Evolutionary conservation across 306 rosid species (phyloP).

Genomic region (Abrus precatorius): DNA sequence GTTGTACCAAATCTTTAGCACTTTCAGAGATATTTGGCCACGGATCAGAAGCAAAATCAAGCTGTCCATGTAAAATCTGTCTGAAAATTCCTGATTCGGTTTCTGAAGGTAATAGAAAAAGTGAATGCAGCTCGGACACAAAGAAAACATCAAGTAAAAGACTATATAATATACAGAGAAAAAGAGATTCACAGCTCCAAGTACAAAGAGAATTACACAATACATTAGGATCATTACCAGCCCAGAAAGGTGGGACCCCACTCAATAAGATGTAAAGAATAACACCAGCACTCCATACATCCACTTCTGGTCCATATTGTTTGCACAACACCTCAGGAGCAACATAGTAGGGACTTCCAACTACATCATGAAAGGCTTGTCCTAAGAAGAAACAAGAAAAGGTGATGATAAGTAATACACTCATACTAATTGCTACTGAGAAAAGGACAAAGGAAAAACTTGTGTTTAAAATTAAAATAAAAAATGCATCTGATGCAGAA

Average conservation of each 20-base stretch:
- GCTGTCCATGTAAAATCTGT: conserved; percentile 74
- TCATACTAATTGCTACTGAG: neutral
- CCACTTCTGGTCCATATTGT: conserved; percentile 84
- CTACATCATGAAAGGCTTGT: conserved; percentile 73
- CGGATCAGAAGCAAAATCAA: conserved; percentile 83
- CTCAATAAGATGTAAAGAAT: conserved; percentile 88
- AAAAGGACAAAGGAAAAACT: neutral
- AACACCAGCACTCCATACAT: conserved; percentile 98
- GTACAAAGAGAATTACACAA: conserved; percentile 17
- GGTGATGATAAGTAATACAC: neutral
- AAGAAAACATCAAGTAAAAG: conserved; percentile 9
- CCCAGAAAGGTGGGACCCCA: conserved; percentile 98
- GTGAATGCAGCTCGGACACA: conserved; percentile 29
- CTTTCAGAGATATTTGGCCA: conserved; percentile 88
- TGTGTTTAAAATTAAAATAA: neutral
- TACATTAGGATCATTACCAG: conserved; percentile 64
- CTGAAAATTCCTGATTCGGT: conserved; percentile 87
- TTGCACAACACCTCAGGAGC: conserved; percentile 90
- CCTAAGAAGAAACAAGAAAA: conserved; percentile 59
- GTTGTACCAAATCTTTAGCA: conserved; percentile 77
- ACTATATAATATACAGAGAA: conserved; percentile 11
- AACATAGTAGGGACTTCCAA: conserved; percentile 92
- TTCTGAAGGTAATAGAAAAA: conserved; percentile 61
- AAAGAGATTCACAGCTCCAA: conserved; percentile 21
- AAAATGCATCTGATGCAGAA: neutral